These are phyloP conservation scores for Cronartium ribicola DNA, from an alignment of 1,284 basidiomycete species.

Conservation along the genomic window DNA sequence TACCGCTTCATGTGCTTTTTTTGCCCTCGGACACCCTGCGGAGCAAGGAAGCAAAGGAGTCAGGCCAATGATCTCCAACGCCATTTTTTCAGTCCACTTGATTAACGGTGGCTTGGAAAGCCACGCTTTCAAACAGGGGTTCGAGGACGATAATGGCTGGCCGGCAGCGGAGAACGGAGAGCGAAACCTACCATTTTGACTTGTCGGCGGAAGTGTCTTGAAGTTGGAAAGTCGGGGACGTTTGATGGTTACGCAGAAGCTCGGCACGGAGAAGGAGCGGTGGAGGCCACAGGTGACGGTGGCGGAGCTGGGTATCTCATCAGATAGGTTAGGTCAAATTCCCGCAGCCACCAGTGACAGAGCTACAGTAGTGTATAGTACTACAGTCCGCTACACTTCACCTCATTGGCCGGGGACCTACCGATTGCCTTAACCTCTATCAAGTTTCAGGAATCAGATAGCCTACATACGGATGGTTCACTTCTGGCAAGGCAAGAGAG, in stretches of 20 bases:
- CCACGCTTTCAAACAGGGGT: too few relatives aligned
- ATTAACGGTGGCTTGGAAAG: too few relatives aligned
- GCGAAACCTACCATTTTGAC: conserved; percentile 7
- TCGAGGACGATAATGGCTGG: too few relatives aligned
- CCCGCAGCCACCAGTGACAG: neutral
- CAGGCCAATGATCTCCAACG: conserved; percentile 43
- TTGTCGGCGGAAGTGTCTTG: neutral
- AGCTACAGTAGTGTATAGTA: too few relatives aligned
- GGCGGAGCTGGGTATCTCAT: neutral
- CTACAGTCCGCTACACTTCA: too few relatives aligned
- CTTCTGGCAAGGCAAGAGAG: too few relatives aligned
- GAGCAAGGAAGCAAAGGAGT: conserved; percentile 43
- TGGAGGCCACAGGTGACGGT: neutral
- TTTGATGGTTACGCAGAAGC: too few relatives aligned
- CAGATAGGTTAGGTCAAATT: neutral
- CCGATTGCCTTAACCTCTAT: too few relatives aligned
- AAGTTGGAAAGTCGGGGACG: neutral
- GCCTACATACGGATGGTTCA: too few relatives aligned
- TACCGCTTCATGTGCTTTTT: conserved; percentile 97
- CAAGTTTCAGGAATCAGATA: too few relatives aligned
- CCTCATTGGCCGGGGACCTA: too few relatives aligned
- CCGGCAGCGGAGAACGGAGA: neutral
- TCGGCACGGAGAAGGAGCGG: too few relatives aligned
- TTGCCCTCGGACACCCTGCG: conserved; percentile 65
- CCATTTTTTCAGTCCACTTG: conserved; percentile 21